phyloP scores from a whole-genome alignment of 1,284 basidiomycete species.

The Hypsizygus ulmarius region DNA sequence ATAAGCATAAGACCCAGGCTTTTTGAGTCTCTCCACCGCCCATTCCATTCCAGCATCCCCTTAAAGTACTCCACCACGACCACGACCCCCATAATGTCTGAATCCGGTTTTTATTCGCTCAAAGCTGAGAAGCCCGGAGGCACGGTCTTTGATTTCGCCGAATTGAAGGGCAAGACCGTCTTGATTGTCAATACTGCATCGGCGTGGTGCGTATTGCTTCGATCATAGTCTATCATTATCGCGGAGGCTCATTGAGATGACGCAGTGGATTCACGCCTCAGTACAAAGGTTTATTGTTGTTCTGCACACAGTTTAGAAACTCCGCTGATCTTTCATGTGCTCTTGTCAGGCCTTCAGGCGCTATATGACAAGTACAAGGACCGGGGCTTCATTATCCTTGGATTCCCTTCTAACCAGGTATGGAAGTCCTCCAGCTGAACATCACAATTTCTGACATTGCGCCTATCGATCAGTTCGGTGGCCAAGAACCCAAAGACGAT shows the following conservation, averaged over 20 bases:
- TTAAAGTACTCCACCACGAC: conserved; percentile 20
- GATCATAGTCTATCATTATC: not conserved
- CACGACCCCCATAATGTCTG: conserved; percentile 26
- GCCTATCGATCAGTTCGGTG: conserved; percentile 52
- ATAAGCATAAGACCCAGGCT: conserved; percentile 14
- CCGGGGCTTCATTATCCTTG: conserved; percentile 73
- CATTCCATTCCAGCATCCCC: conserved; percentile 8
- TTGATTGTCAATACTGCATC: conserved; percentile 75
- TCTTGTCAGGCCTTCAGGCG: conserved; percentile 64
- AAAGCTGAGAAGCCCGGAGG: conserved; percentile 58
- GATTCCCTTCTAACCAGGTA: conserved; percentile 93
- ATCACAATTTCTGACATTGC: conserved; percentile 2
- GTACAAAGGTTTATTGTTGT: conserved; percentile 58
- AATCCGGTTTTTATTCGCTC: conserved; percentile 57
- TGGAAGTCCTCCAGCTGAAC: conserved; percentile 14
- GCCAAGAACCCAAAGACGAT: conserved; percentile 76
- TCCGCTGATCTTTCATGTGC: not conserved
- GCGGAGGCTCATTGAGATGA: conserved; percentile 5
- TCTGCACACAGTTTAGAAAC: not conserved
- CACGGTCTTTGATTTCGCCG: conserved; percentile 56
- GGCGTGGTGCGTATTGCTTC: conserved; percentile 56
- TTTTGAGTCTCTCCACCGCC: not conserved
- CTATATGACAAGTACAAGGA: conserved; percentile 85
- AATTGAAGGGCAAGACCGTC: conserved; percentile 74
- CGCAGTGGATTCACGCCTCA: conserved; percentile 84